These are phyloP conservation scores for Trypanosoma lewisi DNA, from an alignment of 208 protist species.

Conservation along the genomic window DNA sequence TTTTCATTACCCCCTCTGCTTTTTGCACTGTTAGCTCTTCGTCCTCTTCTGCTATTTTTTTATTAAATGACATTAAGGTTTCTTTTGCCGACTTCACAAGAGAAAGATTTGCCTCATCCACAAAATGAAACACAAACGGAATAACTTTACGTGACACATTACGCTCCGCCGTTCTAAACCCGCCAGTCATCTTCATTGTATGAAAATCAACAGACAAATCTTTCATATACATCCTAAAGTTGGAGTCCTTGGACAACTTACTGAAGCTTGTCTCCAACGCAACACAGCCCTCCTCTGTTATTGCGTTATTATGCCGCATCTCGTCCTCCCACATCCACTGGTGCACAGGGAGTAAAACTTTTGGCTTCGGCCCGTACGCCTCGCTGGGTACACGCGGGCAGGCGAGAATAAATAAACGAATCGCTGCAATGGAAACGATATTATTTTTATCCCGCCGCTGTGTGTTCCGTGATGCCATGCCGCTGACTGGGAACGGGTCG, in stretches of 20 bases:
- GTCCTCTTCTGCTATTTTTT: not conserved
- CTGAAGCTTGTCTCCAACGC: conserved; percentile 53
- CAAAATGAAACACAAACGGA: conserved; percentile 84
- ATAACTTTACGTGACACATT: conserved; percentile 75
- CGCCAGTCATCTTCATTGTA: conserved; percentile 65
- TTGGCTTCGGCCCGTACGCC: conserved; percentile 75
- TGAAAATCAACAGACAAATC: conserved; percentile 57
- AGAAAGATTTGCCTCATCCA: conserved; percentile 55
- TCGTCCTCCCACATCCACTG: conserved; percentile 91
- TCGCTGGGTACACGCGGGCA: conserved; percentile 62
- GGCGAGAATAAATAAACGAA: conserved; percentile 74
- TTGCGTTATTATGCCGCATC: conserved; percentile 63
- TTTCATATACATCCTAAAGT: conserved; percentile 50
- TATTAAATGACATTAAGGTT: conserved; percentile 33
- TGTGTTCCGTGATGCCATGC: conserved; percentile 42
- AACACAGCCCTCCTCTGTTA: conserved; percentile 74
- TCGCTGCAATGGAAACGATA: conserved; percentile 76
- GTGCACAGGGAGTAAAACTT: conserved; percentile 78
- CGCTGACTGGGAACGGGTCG: conserved; percentile 68
- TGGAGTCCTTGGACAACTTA: conserved; percentile 31
- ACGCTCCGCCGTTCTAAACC: conserved; percentile 31
- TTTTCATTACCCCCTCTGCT: too few species aligned
- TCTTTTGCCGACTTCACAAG: conserved; percentile 58
- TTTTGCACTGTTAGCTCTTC: not conserved
- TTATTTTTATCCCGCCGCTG: conserved; percentile 79